Evolutionary conservation across 139 green algal genomes (phyloP), one percentile per base, ranked within the genome.

Genomic region (Asterochloris erici): DNA sequence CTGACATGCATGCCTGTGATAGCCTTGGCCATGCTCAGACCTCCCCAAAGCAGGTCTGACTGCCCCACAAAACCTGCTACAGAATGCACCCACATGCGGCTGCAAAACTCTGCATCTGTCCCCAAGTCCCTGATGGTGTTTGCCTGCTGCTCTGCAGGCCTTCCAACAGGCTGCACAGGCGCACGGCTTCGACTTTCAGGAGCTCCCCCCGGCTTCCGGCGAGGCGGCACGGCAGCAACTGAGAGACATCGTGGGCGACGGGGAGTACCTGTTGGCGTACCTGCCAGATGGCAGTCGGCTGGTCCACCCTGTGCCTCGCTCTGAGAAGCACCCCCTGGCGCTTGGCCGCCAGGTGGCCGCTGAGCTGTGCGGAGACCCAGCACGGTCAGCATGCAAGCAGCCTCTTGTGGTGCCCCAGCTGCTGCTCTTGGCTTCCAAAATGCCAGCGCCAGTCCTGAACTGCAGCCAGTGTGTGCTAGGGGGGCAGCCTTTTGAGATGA

Each of bases 261-360:
- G 85, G 0, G 94, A 98, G 85, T 98, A 95, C 88, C 94, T 98
- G 70, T 63, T 90, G 16, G 91, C 85, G 0, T 12, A 94, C 26
- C 91, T 98, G 84, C 94, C 94, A 12, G 95, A 97, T 77, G 95
- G 93, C 38, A 87, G 84, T 6, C 84, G 88, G 17, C 86, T 98
- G 61, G 89, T 96, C 73, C 90, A 93, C 76, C 77, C 86, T 61
- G 93, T 98, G 63, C 81, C 60, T 10, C 54, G 63, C 13, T 88
- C 84, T 19, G 89, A 94, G 85, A 86, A 92, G 12, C 91, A 91
- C 79, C 94, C 93, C 12, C 90, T 97, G 79, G 90, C 90, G 73
- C 94, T 95, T 82, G 93, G 95, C 11, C 83, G 92, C 0, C 89
- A 97, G 78, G 92, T 96, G 62, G 66, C 97, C 13, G 94, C 95